Base-by-base conservation (phyloP, 2,329 filamentous ascomycete genomes). In the Coleophoma eucalyptorum region DNA sequence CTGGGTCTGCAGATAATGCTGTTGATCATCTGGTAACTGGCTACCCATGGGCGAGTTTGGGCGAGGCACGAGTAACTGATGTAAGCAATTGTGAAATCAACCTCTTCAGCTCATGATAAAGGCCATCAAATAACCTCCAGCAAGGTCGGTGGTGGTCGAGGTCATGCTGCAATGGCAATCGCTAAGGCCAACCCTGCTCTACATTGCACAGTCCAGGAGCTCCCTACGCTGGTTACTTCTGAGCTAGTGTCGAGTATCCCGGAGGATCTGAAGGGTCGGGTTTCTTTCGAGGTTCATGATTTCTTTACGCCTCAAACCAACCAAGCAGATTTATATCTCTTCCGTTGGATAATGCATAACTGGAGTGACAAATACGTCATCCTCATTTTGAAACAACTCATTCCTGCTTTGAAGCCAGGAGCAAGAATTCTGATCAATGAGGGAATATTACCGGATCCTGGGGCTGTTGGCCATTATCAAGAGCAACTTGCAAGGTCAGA, bases 331-430 rank as follows among this genome's bases (percentile, higher is more conserved):
- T 66, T 75, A 15, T 77, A 76, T 59, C 60, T 76, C 41, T 63
- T 77, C 49, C 70, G 73, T 18, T 67, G 67, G 59, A 73, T 77
- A 48, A 62, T 78, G 41, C 75, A 78, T 55, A 73, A 77, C 59
- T 74, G 72, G 69, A 67, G 71, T 0, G 71, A 76, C 34, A 64
- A 66, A 6, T 62, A 71, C 37, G 59, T 61, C 2, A 55, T 66
- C 18, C 55, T 59, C 34, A 70, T 73, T 41, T 58, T 67, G 11
- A 62, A 62, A 43, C 66, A 62, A 10, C 56, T 75, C 31, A 57
- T 71, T 1, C 72, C 72, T 1, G 67, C 72, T 21, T 52, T 76
- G 54, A 68, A 73, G 56, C 62, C 69, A 5, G 65, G 75, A 40
- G 65, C 70, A 15, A 59, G 67, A 44, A 62, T 79, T 42, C 35